Evolutionary conservation across 495 filamentous ascomycete genomes (phyloP).

Genomic region (Penicillium crystallinum): DNA sequence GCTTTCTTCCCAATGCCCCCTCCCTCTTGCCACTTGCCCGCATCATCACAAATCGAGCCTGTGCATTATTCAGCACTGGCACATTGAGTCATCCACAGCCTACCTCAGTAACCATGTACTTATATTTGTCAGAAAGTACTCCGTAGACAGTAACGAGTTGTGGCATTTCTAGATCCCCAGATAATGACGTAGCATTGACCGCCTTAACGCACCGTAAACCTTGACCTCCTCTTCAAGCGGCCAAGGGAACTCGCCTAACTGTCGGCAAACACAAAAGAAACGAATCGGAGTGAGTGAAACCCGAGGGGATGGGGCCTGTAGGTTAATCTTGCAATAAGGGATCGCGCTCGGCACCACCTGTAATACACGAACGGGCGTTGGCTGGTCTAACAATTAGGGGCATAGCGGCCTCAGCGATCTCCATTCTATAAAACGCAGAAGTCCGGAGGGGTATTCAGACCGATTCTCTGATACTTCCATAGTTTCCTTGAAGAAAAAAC

Average conservation of each 20-base stretch:
- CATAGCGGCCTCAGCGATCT: not conserved
- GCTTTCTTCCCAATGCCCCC: no score
- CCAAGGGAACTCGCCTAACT: not conserved
- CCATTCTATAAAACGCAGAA: not conserved
- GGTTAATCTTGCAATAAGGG: conserved; percentile 8
- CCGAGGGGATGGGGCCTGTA: not conserved
- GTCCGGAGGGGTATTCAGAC: not conserved
- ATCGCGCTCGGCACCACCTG: conserved; percentile 6
- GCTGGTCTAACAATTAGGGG: not conserved
- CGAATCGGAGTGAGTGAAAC: conserved; percentile 3
- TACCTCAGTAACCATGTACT: no score
- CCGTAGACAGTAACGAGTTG: no score
- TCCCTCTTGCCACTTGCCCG: no score
- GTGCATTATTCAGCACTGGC: no score
- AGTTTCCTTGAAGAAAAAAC: not conserved
- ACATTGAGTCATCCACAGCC: no score
- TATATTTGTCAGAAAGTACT: no score
- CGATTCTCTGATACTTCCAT: not conserved
- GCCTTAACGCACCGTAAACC: not conserved
- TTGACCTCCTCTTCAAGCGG: not conserved
- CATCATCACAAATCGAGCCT: no score
- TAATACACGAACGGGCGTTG: conserved; percentile 4
- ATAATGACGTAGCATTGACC: no score
- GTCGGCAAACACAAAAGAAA: not conserved
- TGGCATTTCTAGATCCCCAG: no score